A percentile compares a stretch with the other conserved stretches of the same genome.
These are phyloP conservation scores for Suillus fuscotomentosus DNA, from an alignment of 768 basidiomycete genomes.

Conservation along the genomic window DNA sequence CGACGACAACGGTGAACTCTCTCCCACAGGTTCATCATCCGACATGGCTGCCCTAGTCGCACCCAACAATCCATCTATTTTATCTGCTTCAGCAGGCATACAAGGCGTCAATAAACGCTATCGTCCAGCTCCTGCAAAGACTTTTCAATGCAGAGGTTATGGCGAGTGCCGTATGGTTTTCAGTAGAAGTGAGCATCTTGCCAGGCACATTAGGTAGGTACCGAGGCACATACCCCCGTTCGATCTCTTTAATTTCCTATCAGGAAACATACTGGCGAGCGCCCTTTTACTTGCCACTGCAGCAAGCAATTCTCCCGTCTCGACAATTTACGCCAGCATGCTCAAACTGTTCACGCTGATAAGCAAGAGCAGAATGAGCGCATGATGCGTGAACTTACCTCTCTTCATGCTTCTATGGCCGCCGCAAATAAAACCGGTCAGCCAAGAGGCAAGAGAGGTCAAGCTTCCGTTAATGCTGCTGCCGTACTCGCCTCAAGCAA, in stretches of 20 bases:
- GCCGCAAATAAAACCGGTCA: conserved; percentile 42
- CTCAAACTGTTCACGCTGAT: conserved; percentile 96
- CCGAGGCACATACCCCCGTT: conserved; percentile 22
- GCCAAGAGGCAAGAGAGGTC: conserved; percentile 38
- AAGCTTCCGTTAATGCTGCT: conserved; percentile 19
- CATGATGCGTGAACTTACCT: conserved; percentile 89
- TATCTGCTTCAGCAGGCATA: conserved; percentile 16
- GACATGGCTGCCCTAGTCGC: conserved; percentile 37
- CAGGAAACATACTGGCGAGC: conserved; percentile 98
- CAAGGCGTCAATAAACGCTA: conserved; percentile 57
- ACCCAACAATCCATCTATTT: conserved; percentile 15
- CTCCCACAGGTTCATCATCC: conserved; percentile 8
- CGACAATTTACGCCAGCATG: conserved; percentile 96
- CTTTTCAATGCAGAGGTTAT: conserved; percentile 93
- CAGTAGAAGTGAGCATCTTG: conserved; percentile 91
- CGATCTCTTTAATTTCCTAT: conserved; percentile 24
- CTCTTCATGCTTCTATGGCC: conserved; percentile 81
- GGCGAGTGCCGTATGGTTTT: conserved; percentile 98
- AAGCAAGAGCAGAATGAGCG: conserved; percentile 84
- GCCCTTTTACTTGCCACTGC: conserved; percentile 96
- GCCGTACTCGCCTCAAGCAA: conserved; percentile 18
- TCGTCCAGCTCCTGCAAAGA: conserved; percentile 85
- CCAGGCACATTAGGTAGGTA: conserved; percentile 88
- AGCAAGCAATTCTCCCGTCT: conserved; percentile 93
- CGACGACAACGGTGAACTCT: conserved; percentile 7